Base-by-base conservation (phyloP, 208 protist genomes). In the Novymonas esmeraldas region DNA sequence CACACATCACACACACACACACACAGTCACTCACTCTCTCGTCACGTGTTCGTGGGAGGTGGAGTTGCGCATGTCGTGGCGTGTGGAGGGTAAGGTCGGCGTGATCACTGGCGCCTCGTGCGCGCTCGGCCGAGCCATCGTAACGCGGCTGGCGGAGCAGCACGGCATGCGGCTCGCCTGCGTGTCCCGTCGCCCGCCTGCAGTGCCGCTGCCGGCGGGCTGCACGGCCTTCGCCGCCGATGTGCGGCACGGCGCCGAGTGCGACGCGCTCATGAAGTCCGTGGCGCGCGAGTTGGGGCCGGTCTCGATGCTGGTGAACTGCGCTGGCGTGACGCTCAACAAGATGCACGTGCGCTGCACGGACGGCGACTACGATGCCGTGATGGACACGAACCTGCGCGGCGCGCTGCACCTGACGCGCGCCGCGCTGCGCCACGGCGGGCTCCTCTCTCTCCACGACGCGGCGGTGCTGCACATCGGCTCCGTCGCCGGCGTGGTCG, bases 331-430 rank as follows among this genome's bases (percentile, higher is more conserved):
- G 26, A 96, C 85, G 10, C 74, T 87, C 1, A 94, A 67, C 73
- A 94, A 93, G 59, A 24, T 94, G 44, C 84, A 87, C 64, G 38
- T 93, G 39, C 78, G 72, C 50, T 83, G 71, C 70, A 89, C 82
- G 6, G 75, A 88, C 26, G 64, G 79, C 14, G 88, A 94, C 51
- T 93, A 90, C 60, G 81, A 86, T 51, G 49, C 67, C 5, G 48
- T 96, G 14, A 85, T 96, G 77, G 69, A 92, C 52, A 90, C 88
- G 18, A 96, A 96, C 60, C 51, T 96, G 49, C 72, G 74, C 26
- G 86, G 85, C 20, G 82, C 86, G 11, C 71, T 96, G 44, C 63
- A 91, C 46, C 52, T 96, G 20, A 94, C 85, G 7, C 80, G 86
- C 18, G 74, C 85, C 0, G 85, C 81, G 13, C 76, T 96, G 67